Conservation (phyloP, 2,329 filamentous ascomycete species). For the Podosphaera aphanis region DNA sequence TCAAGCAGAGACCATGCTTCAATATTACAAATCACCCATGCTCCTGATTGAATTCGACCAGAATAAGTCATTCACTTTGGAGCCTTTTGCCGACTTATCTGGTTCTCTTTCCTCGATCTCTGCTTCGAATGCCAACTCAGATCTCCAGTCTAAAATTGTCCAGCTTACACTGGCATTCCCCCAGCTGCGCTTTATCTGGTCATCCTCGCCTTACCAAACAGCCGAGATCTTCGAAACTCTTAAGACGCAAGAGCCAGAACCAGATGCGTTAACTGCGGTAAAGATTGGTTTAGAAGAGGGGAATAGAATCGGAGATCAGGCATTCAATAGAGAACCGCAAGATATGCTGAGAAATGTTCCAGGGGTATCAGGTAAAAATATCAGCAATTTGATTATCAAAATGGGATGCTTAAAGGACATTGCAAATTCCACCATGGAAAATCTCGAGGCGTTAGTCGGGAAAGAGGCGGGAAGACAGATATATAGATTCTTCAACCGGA, state of each 20-base stretch:
- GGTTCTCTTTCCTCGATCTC: conserved; percentile 39
- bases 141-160: conserved; percentile 78
- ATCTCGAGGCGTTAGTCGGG: conserved; percentile 54
- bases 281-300: conserved; percentile 51
- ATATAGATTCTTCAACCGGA: conserved; percentile 49
- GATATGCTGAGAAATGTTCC: conserved; percentile 77
- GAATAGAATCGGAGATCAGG: conserved; percentile 38
- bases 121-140: conserved; percentile 36
- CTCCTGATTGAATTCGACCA: conserved; percentile 95
- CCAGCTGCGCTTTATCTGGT: conserved; percentile 78
- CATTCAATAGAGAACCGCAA: conserved; percentile 64
- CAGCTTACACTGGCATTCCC: conserved; percentile 84
- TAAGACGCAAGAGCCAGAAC: conserved; percentile 74
- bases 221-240: conserved; percentile 90
- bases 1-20: conserved; percentile 83
- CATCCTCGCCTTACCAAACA: conserved; percentile 76
- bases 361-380: conserved; percentile 58
- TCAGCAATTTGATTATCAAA: conserved; percentile 47
- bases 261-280: conserved; percentile 72
- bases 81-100: conserved; percentile 47
- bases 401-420: conserved; percentile 59
- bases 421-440: conserved; percentile 59
- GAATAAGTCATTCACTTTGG: conserved; percentile 89
- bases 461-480: conserved; percentile 56
- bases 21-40: conserved; percentile 74